Evolutionary conservation across 139 green algal species (phyloP).

Genomic region (Asterochloris erici): DNA sequence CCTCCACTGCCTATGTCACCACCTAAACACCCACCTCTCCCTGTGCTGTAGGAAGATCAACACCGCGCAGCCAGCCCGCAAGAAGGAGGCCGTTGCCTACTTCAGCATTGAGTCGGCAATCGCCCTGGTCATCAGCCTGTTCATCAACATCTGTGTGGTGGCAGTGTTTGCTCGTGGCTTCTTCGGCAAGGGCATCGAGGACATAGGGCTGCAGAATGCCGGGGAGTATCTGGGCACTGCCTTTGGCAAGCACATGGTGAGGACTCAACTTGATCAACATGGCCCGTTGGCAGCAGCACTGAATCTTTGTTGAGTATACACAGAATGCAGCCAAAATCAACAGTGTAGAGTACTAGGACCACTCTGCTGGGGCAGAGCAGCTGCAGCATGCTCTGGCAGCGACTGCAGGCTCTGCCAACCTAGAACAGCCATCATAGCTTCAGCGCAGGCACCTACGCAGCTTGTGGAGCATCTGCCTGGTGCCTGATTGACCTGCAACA

Average conservation of each 20-base stretch:
- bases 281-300: background rate
- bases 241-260: slow-evolving; percentile 44
- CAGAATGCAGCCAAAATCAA: too few relatives aligned
- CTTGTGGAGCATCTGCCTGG: too few relatives aligned
- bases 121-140: slow-evolving; percentile 61
- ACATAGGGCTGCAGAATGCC: slow-evolving; percentile 73
- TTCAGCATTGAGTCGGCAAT: slow-evolving; percentile 72
- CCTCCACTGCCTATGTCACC: too few relatives aligned
- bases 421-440: too few relatives aligned
- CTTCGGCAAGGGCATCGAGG: slow-evolving; percentile 30
- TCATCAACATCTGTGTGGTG: slow-evolving; percentile 89
- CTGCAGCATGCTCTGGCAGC: too few relatives aligned
- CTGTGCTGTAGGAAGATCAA: slow-evolving; percentile 24
- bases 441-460: too few relatives aligned
- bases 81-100: slow-evolving; percentile 68
- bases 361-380: too few relatives aligned
- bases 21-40: background rate
- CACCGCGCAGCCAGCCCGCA: slow-evolving; percentile 9
- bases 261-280: slow-evolving; percentile 11
- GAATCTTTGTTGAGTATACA: too few relatives aligned
- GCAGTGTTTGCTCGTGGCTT: slow-evolving; percentile 72
- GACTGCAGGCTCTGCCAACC: too few relatives aligned
- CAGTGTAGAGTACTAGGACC: too few relatives aligned
- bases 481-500: too few relatives aligned
- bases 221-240: slow-evolving; percentile 43